Conservation (phyloP, 345 rosid genomes). For the Aquilaria yunnanensis region DNA sequence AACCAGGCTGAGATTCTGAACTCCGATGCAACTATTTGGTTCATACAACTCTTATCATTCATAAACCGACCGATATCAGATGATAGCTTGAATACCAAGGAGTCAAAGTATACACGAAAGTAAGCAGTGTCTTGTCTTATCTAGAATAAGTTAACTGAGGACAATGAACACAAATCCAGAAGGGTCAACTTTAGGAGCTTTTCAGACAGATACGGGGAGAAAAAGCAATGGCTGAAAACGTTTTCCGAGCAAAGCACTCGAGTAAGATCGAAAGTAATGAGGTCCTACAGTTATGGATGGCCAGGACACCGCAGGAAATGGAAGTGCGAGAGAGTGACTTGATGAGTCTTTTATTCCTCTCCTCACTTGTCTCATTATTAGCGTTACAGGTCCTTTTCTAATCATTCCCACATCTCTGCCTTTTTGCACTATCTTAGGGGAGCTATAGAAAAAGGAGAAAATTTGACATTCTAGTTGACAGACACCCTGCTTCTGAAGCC, state of each 20-base stretch:
- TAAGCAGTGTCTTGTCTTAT: not conserved
- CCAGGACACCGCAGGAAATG: not conserved
- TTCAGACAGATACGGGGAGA: not conserved
- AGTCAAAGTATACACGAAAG: not conserved
- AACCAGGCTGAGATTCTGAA: too few relatives aligned
- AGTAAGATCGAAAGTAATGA: slow-evolving; percentile 4
- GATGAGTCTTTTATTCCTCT: not conserved
- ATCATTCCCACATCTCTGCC: slow-evolving; percentile 30
- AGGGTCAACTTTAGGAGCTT: slow-evolving; percentile 20
- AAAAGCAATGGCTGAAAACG: slow-evolving; percentile 25
- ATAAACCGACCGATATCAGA: too few relatives aligned
- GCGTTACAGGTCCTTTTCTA: slow-evolving; percentile 13
- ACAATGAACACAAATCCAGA: slow-evolving; percentile 7
- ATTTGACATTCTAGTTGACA: too few relatives aligned
- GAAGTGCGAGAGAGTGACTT: slow-evolving; percentile 6
- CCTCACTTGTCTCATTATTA: slow-evolving; percentile 6
- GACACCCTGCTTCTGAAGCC: too few relatives aligned
- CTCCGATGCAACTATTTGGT: too few relatives aligned
- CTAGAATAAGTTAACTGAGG: not conserved
- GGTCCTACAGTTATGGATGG: slow-evolving; percentile 15
- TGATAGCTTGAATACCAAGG: too few relatives aligned
- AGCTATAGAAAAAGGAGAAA: too few relatives aligned
- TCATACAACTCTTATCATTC: too few relatives aligned
- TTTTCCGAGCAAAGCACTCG: slow-evolving; percentile 6
- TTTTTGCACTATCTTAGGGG: not conserved